Evolutionary conservation across 495 filamentous ascomycete species (phyloP).

Genomic region (Neurospora discreta): DNA sequence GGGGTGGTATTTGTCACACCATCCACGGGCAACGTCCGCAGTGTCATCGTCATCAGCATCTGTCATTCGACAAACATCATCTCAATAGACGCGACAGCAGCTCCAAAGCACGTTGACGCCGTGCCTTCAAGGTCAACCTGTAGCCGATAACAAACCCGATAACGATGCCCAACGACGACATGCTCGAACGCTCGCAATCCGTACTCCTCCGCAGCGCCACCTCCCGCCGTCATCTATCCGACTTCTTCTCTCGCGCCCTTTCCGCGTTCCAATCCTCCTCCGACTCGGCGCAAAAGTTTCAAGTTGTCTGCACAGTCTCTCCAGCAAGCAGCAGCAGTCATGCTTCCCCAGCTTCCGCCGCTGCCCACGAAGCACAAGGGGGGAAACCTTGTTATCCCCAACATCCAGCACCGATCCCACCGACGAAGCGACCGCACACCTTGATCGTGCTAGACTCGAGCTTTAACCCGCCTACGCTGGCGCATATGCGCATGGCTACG

Average conservation of each 20-base stretch:
- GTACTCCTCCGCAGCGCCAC: conserved; percentile 1
- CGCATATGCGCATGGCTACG: conserved; percentile 65
- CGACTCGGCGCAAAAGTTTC: conserved; percentile 32
- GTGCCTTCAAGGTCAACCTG: not conserved
- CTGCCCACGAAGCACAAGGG: conserved; percentile 10
- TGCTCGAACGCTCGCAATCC: conserved; percentile 12
- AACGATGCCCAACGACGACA: conserved; percentile 4
- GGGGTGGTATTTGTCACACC: not conserved
- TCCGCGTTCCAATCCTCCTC: conserved; percentile 45
- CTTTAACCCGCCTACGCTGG: conserved; percentile 86
- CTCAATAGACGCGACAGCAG: not conserved
- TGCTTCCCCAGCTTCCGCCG: not conserved
- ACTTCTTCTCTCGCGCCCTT: conserved; percentile 39
- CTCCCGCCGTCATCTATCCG: conserved; percentile 14
- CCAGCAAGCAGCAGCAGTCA: not conserved
- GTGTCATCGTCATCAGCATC: not conserved
- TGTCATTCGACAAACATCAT: not conserved
- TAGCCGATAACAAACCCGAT: not conserved
- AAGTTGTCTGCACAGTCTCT: conserved; percentile 41
- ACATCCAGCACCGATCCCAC: conserved; percentile 9
- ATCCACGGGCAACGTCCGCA: not conserved
- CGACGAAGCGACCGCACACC: conserved; percentile 11
- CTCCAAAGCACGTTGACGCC: not conserved
- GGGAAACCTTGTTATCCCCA: not conserved
- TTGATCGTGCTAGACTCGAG: conserved; percentile 88